A percentile compares a stretch with the other conserved stretches of the same genome.
These are phyloP conservation scores for Talaromyces sp. DNA, from an alignment of 2,329 filamentous ascomycete genomes.

Conservation along the genomic window DNA sequence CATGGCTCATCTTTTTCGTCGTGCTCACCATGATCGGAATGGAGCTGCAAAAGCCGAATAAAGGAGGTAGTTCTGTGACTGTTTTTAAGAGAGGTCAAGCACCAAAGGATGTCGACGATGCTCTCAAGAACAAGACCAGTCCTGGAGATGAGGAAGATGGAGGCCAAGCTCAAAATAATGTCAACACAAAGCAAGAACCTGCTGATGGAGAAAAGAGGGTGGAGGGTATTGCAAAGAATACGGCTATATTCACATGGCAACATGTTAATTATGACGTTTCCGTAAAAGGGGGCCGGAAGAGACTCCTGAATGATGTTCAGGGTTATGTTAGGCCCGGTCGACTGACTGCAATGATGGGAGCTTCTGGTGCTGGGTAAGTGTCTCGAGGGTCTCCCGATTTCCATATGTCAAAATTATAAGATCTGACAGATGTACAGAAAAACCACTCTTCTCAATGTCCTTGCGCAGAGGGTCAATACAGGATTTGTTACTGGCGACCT, in stretches of 20 bases:
- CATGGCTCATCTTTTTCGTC: conserved; percentile 72
- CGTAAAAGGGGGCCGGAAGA: conserved; percentile 42
- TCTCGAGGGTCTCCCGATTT: not conserved
- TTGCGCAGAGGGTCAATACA: conserved; percentile 46
- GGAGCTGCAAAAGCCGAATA: conserved; percentile 73
- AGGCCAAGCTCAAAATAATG: conserved; percentile 24
- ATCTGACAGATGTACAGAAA: conserved; percentile 33
- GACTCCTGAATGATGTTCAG: conserved; percentile 58
- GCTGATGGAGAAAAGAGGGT: conserved; percentile 30
- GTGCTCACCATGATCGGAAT: conserved; percentile 72
- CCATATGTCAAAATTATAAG: not conserved
- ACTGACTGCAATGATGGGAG: conserved; percentile 76
- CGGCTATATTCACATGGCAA: conserved; percentile 80
- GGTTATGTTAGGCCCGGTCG: conserved; percentile 75
- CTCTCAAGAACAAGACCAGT: conserved; percentile 49
- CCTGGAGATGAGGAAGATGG: conserved; percentile 52
- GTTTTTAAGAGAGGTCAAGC: conserved; percentile 44
- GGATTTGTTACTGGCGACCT: conserved; percentile 45
- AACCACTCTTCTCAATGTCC: conserved; percentile 47
- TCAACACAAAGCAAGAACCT: conserved; percentile 22
- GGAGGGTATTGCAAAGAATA: conserved; percentile 58
- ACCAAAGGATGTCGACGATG: conserved; percentile 55
- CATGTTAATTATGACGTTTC: conserved; percentile 69
- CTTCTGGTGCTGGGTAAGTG: conserved; percentile 56
- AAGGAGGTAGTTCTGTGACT: conserved; percentile 75